Evolutionary conservation across 176 grass and related monocot genomes (phyloP).

Genomic region (Musa acuminata): DNA sequence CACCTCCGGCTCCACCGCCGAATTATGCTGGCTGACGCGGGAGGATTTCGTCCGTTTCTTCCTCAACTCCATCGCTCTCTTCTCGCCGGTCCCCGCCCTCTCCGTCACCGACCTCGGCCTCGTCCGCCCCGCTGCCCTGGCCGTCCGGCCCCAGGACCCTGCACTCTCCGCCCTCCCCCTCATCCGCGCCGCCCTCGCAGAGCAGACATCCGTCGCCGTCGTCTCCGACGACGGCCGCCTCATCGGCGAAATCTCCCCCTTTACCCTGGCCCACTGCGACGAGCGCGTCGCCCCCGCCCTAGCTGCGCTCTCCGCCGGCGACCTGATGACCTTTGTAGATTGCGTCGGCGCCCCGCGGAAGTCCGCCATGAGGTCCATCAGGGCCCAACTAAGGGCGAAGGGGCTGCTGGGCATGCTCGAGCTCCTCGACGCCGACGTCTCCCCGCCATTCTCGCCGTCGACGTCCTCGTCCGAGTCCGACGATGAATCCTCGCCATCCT

Average conservation of each 20-base stretch:
- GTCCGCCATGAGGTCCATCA: slow-evolving; percentile 17
- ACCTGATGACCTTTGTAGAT: slow-evolving; percentile 43
- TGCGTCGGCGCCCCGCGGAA: slow-evolving; percentile 15
- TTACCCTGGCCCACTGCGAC: slow-evolving; percentile 27
- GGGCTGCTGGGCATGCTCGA: slow-evolving; percentile 38
- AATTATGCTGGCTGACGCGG: slow-evolving; percentile 61
- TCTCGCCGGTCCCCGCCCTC: slow-evolving; percentile 33
- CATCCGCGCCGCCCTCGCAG: slow-evolving; percentile 23
- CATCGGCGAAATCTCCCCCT: slow-evolving; percentile 51
- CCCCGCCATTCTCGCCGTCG: neutral
- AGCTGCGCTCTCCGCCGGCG: slow-evolving; percentile 34
- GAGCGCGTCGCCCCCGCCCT: slow-evolving; percentile 33
- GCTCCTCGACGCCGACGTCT: slow-evolving; percentile 30
- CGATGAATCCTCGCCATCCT: slow-evolving; percentile 5
- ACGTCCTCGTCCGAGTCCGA: slow-evolving; percentile 17
- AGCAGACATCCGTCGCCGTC: slow-evolving; percentile 43
- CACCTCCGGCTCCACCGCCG: neutral
- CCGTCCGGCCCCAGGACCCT: slow-evolving; percentile 13
- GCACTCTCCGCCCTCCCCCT: slow-evolving; percentile 32
- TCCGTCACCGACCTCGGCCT: slow-evolving; percentile 46
- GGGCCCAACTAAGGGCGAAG: slow-evolving; percentile 26
- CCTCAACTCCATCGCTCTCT: slow-evolving; percentile 45
- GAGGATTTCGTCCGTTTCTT: slow-evolving; percentile 82
- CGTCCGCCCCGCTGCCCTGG: slow-evolving; percentile 28
- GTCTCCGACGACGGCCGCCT: slow-evolving; percentile 22